Evolutionary conservation across 1,284 basidiomycete genomes (phyloP).

Genomic region (Ceratobasidium sp.): DNA sequence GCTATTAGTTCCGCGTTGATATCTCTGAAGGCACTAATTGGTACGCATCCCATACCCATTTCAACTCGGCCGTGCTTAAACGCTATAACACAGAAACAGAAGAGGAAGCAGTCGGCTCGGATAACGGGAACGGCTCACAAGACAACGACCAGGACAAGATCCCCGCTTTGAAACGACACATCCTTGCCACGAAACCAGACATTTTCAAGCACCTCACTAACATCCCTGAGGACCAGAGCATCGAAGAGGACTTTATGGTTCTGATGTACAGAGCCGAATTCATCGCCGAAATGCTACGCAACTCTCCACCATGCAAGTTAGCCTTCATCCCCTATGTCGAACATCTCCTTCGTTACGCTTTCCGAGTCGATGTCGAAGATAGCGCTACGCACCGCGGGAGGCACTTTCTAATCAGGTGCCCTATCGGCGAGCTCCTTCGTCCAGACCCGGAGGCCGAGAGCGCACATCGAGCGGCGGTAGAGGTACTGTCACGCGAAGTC

Average conservation of each 20-base stretch:
- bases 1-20: neutral
- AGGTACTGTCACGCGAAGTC: conserved; percentile 4
- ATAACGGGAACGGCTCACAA: neutral
- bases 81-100: neutral
- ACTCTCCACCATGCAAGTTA: conserved; percentile 6
- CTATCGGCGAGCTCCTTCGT: conserved; percentile 12
- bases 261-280: neutral
- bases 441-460: conserved; percentile 11
- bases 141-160: neutral
- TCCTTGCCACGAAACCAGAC: conserved; percentile 23
- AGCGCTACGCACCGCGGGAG: neutral
- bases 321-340: conserved; percentile 16
- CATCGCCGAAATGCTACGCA: conserved; percentile 13
- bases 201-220: conserved; percentile 16
- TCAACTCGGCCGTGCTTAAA: neutral
- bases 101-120: neutral
- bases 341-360: neutral
- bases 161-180: conserved; percentile 4
- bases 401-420: neutral
- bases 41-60: neutral
- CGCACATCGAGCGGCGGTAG: neutral
- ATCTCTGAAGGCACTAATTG: conserved; percentile 16
- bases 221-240: neutral
- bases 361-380: conserved; percentile 2
- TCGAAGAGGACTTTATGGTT: neutral